Base-by-base conservation (phyloP, 768 basidiomycete genomes). In the Hericium rajendrae region DNA sequence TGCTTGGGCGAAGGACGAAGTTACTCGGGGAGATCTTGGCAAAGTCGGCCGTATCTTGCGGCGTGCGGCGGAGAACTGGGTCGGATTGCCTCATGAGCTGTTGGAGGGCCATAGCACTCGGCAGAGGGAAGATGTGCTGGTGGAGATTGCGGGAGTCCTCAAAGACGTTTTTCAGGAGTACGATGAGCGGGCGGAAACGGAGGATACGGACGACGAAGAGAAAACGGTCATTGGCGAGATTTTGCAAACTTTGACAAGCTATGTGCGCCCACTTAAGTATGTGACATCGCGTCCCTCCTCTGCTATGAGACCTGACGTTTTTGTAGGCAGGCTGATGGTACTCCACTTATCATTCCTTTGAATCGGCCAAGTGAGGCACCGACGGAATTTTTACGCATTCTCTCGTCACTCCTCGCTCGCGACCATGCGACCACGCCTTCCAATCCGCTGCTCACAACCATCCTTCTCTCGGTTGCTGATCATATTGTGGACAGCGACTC, bases 91-190 rank as follows among this genome's bases (percentile, higher is more conserved):
- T 32, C 8, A 32, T 6, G 63, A 66, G 11, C 71, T 67, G 15
- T 63, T 64, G 15, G 63, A 65, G 1, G 52, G 53, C 32, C 39
- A 38, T 32, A 24, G 65, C 60, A 58, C 64, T 58, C 57, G 66
- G 64, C 49, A 65, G 37, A 55, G 57, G n/a, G 64, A 68, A 66
- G 71, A 57, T 66, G 68, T 91, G 48, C 64, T 91, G 57, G 80
- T 83, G 48, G 89, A 91, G 68, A 80, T 80, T 5, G 82, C 86
- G 1, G 82, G 83, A 0, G 78, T 86, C 6, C 63, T 87, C 59
- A 85, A 82, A 66, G 89, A 91, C 60, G 76, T 88, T 4, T 76
- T 88, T 13, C 84, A 86, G 62, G 86, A 88, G 60, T 75, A 85
- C 51, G 86, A 89, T 59, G 78, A 80, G 20, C 74, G 67, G 2